These are phyloP conservation scores for Tulasnella sp. DNA, from an alignment of 768 basidiomycete species.

Conservation along the genomic window DNA sequence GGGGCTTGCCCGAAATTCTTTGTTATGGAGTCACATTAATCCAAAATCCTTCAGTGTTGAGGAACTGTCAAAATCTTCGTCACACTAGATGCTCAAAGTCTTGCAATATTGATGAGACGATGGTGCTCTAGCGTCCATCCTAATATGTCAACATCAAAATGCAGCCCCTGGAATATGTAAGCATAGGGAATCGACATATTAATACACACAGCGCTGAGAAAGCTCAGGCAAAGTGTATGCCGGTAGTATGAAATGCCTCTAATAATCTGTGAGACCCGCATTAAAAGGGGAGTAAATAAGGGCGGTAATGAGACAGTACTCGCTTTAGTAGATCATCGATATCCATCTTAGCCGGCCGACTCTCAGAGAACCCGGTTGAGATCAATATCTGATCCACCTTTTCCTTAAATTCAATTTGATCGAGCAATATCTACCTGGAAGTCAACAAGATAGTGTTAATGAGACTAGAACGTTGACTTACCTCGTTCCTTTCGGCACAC, in stretches of 20 bases:
- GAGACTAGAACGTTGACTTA: slow-evolving; percentile 16
- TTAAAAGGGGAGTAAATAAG: neutral
- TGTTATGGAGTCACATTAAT: no score
- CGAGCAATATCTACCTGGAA: slow-evolving; percentile 45
- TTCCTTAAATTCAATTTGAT: slow-evolving; percentile 52
- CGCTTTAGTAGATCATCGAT: slow-evolving; percentile 84
- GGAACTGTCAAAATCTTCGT: no score
- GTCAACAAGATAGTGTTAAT: neutral
- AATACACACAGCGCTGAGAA: no score
- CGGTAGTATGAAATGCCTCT: slow-evolving; percentile 25
- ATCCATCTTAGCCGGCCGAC: slow-evolving; percentile 84
- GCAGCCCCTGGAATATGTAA: no score
- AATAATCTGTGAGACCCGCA: slow-evolving; percentile 21
- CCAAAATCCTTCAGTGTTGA: no score
- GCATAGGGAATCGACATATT: no score
- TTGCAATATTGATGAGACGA: no score
- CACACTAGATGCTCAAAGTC: no score
- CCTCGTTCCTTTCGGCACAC: slow-evolving; percentile 55
- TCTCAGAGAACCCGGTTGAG: slow-evolving; percentile 59
- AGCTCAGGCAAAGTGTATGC: slow-evolving; percentile 24
- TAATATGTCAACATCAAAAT: no score
- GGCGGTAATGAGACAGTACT: slow-evolving; percentile 21
- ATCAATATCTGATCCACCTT: slow-evolving; percentile 60
- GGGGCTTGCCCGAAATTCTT: no score
- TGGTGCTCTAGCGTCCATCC: no score